Evolutionary conservation across 257 asterid species (phyloP).

Genomic region (Ehretia macrophylla): DNA sequence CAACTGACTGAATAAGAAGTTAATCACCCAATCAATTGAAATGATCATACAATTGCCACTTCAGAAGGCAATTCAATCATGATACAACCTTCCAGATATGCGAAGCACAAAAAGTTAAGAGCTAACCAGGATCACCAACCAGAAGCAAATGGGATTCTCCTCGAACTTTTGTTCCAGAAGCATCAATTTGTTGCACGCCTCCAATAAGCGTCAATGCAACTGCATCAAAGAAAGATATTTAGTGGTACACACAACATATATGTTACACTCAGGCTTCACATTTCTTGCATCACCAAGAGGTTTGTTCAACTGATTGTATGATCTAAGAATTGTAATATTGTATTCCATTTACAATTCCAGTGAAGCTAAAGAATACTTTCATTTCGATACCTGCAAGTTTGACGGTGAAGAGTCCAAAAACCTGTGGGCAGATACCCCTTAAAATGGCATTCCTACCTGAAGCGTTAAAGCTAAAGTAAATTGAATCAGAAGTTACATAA

Average conservation of each 20-base stretch:
- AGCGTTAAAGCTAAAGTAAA: conserved; percentile 10
- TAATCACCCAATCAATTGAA: neutral
- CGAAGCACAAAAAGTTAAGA: conserved; percentile 2
- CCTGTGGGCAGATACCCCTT: conserved; percentile 87
- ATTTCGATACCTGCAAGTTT: conserved; percentile 79
- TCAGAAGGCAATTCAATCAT: conserved; percentile 2
- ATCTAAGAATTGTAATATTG: neutral
- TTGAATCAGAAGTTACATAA: neutral
- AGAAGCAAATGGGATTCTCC: conserved; percentile 98
- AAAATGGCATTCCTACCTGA: conserved; percentile 94
- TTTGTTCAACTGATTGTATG: neutral
- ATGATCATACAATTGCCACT: conserved; percentile 2
- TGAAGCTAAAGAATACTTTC: neutral
- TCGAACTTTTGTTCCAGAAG: conserved; percentile 89
- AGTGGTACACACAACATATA: neutral
- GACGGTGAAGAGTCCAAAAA: conserved; percentile 95
- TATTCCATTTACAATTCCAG: neutral
- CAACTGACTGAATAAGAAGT: too few relatives aligned
- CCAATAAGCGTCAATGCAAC: conserved; percentile 90
- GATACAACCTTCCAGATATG: neutral
- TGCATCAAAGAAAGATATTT: conserved; percentile 32
- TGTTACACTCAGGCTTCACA: neutral
- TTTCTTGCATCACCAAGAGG: neutral
- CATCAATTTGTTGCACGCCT: conserved; percentile 96
- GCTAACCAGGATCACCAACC: conserved; percentile 98